Evolutionary conservation across 805 yeast species (phyloP), one percentile per base, ranked within the genome.

Genomic region (Sugiyamaella valdiviana): DNA sequence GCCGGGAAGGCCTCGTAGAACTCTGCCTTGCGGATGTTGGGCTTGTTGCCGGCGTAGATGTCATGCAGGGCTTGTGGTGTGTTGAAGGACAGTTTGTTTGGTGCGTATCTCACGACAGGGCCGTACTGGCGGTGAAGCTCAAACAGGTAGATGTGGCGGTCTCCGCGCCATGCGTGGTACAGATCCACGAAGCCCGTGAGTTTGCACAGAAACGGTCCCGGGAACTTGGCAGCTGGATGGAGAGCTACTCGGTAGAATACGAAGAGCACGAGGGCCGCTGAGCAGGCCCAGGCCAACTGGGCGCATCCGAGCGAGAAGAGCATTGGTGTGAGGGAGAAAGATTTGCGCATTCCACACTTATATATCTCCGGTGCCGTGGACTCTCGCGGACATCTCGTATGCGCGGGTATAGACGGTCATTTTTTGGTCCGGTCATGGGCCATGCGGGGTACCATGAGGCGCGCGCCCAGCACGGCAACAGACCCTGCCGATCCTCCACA

Each of bases 1-100:
- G 54, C 54, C 6, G 54, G 54, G 45, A 51, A 51, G 6, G 53
- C 54, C 37, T 49, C 49, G 39, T 51, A 51, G 29, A 51, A 51
- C 29, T 49, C 51, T 17, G 54, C 41, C 42, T 51, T 51, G 38
- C 45, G 26, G 36, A 51, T 45, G 26, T 51, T 12, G 44, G 51
- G 48, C 39, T 45, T 45, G 38, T 19, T 39, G 7, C 49, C 49
- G 14, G 23, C n/a, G 43, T 51, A 51, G 32, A 51, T 51, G 42
- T 51, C 51, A 16, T 45, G 45, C 15, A 51, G 46, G 14, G 53
- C 51, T 15, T 46, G 49, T 1, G 48, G 52, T 9, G 46, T 48
- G 17, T 51, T 45, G 21, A 51, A 51, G 2, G 53, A 51, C 36
- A 51, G 40, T 36, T 44, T 48, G 41, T 51, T 44, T 16, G 53